Evolutionary conservation across 2,329 filamentous ascomycete species (phyloP).

Genomic region (Endocalyx cinctus): DNA sequence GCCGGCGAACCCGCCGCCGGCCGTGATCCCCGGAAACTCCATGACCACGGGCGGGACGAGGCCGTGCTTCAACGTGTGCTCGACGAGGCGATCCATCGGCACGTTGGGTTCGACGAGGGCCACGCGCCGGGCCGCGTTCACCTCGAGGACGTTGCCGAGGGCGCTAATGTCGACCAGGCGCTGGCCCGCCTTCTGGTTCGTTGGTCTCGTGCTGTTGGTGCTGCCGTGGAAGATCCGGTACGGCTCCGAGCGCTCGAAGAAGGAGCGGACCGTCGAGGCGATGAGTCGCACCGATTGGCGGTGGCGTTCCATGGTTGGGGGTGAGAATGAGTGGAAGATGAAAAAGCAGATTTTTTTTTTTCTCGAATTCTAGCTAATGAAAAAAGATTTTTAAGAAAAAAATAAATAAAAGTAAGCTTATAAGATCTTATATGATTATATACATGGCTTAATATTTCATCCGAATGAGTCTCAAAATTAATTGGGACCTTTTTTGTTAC

Average conservation of each 20-base stretch:
- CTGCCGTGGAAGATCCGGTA: constrained; percentile 76
- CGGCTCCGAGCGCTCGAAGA: constrained; percentile 45
- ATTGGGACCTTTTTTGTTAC: too few species aligned
- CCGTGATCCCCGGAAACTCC: constrained; percentile 74
- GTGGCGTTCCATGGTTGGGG: constrained; percentile 45
- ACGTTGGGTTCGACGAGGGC: constrained; percentile 73
- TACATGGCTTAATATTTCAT: too few species aligned
- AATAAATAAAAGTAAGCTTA: too few species aligned
- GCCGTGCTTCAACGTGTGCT: constrained; percentile 58
- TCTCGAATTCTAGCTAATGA: too few species aligned
- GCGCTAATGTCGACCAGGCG: constrained; percentile 60
- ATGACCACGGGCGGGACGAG: constrained; percentile 69
- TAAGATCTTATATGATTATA: too few species aligned
- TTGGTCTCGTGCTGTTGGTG: constrained; percentile 67
- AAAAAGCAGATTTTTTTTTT: too few species aligned
- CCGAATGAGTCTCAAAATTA: too few species aligned
- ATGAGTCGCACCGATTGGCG: constrained; percentile 42
- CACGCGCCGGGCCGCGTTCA: constrained; percentile 51
- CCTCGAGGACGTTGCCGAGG: constrained; percentile 58
- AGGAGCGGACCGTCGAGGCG: constrained; percentile 41
- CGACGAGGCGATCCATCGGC: constrained; percentile 67
- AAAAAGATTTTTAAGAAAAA: too few species aligned
- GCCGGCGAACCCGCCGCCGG: constrained; percentile 66
- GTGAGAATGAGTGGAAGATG: too few species aligned
- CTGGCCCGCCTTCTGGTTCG: constrained; percentile 33